Percentiles rank a stretch among this genome's conserved stretches.
phyloP scores from a whole-genome alignment of 78 protist species.

The Blattamonas nauphoetae region DNA sequence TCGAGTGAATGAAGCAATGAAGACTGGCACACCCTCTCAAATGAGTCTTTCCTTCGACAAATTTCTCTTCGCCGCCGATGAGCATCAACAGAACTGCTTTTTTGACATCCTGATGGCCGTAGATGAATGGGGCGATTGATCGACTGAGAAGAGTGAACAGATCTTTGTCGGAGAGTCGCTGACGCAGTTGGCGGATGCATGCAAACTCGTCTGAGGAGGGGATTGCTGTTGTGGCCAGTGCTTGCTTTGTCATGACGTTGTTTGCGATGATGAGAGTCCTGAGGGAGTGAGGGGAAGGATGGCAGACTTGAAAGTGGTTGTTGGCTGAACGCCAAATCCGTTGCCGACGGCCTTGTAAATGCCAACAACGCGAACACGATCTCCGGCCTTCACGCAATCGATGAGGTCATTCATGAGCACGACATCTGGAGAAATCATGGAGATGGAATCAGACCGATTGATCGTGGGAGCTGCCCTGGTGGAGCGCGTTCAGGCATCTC shows the following conservation, averaged over 20 bases:
- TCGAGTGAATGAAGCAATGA: background rate
- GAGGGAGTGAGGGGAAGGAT: conserved; percentile 3
- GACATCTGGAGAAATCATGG: conserved; percentile 28
- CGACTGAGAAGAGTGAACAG: conserved; percentile 46
- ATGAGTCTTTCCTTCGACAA: conserved; percentile 70
- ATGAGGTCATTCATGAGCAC: conserved; percentile 80
- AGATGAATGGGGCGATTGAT: conserved; percentile 64
- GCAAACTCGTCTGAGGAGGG: background rate
- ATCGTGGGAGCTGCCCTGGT: conserved; percentile 94
- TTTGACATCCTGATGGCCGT: conserved; percentile 80
- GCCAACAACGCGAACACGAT: conserved; percentile 67
- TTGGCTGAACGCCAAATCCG: background rate
- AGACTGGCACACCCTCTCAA: conserved; percentile 56
- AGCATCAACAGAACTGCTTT: conserved; percentile 74
- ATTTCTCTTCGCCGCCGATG: conserved; percentile 91
- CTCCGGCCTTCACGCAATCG: conserved; percentile 90
- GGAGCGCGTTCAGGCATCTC: conserved; percentile 98
- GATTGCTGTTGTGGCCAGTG: background rate
- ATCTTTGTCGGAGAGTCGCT: background rate
- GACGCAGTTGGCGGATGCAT: background rate
- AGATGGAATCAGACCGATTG: conserved; percentile 27
- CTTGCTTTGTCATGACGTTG: conserved; percentile 14
- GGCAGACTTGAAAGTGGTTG: background rate
- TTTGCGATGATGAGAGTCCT: conserved; percentile 69
- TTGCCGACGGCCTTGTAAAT: conserved; percentile 39